Conservation (phyloP, 2,329 filamentous ascomycete species). For the Aspergillus oerlinghausenensis region DNA sequence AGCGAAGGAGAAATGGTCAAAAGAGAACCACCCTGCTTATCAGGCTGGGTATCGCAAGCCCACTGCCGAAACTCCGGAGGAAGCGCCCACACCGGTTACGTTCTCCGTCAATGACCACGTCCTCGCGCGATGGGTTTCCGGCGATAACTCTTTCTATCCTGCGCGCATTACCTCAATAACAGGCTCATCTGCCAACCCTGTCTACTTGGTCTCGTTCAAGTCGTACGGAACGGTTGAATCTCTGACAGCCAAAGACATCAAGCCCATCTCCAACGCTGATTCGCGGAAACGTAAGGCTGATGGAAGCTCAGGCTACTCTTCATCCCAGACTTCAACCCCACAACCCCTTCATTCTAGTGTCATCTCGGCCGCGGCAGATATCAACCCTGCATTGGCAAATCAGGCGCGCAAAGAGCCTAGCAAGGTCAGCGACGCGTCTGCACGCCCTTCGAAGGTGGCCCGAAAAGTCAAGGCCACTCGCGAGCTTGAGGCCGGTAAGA, state of each 20-base stretch:
- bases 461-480: conserved; percentile 84
- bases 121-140: conserved; percentile 83
- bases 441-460: conserved; percentile 62
- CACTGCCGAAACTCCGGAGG: conserved; percentile 45
- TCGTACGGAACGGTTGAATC: conserved; percentile 79
- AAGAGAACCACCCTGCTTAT: conserved; percentile 75
- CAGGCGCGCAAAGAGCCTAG: conserved; percentile 61
- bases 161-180: conserved; percentile 92
- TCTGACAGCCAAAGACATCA: conserved; percentile 74
- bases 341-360: conserved; percentile 48
- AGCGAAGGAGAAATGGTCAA: conserved; percentile 70
- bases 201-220: conserved; percentile 94
- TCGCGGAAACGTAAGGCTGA: conserved; percentile 83
- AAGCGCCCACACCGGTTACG: conserved; percentile 49
- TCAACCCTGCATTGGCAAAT: conserved; percentile 61
- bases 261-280: conserved; percentile 64
- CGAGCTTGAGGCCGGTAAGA: conserved; percentile 84
- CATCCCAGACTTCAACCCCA: conserved; percentile 37
- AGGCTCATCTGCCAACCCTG: conserved; percentile 81
- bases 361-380: conserved; percentile 62
- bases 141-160: conserved; percentile 85
- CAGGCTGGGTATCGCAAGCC: conserved; percentile 55
- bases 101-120: conserved; percentile 89
- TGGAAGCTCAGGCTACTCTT: conserved; percentile 55
- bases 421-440: conserved; percentile 57